Evolutionary conservation across 257 asterid genomes (phyloP).

Genomic region (Ophiorrhiza pumila): DNA sequence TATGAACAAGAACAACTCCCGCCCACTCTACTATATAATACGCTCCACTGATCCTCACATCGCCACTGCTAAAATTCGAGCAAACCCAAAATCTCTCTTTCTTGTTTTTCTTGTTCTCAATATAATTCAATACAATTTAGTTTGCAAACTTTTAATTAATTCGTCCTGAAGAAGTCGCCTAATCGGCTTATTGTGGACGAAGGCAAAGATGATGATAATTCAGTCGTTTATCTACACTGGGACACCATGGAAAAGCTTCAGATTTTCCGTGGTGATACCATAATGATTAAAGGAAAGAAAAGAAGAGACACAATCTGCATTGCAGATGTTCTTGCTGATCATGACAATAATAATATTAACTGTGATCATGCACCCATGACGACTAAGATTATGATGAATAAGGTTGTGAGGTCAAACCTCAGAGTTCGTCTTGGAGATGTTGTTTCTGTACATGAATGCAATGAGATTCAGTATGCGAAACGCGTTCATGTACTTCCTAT

Average conservation of each 20-base stretch:
- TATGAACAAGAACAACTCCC: constrained; percentile 1
- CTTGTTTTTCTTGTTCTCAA: too few relatives aligned
- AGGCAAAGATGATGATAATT: constrained; percentile 69
- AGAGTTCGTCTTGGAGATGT: constrained; percentile 76
- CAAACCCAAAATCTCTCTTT: too few relatives aligned
- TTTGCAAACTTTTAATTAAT: too few relatives aligned
- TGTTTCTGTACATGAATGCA: constrained; percentile 69
- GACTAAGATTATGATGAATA: constrained; percentile 70
- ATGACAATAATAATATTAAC: too few relatives aligned
- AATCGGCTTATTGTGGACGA: constrained; percentile 76
- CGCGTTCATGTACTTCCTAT: constrained; percentile 76
- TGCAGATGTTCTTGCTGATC: constrained; percentile 70
- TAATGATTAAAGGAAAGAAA: constrained; percentile 76
- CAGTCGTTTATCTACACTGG: constrained; percentile 65
- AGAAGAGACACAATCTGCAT: constrained; percentile 62
- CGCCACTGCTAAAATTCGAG: constrained; percentile 20
- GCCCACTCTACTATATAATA: constrained; percentile 18
- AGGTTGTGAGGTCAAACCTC: constrained; percentile 63
- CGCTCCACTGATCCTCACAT: constrained; percentile 19
- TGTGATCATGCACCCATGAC: constrained; percentile 51
- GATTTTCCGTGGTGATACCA: constrained; percentile 75
- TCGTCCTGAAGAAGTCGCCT: constrained; percentile 69
- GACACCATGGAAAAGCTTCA: constrained; percentile 78
- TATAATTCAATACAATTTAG: background rate
- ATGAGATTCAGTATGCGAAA: constrained; percentile 71